phyloP scores from a whole-genome alignment of 257 asterid species.

The Perilla frutescens region DNA sequence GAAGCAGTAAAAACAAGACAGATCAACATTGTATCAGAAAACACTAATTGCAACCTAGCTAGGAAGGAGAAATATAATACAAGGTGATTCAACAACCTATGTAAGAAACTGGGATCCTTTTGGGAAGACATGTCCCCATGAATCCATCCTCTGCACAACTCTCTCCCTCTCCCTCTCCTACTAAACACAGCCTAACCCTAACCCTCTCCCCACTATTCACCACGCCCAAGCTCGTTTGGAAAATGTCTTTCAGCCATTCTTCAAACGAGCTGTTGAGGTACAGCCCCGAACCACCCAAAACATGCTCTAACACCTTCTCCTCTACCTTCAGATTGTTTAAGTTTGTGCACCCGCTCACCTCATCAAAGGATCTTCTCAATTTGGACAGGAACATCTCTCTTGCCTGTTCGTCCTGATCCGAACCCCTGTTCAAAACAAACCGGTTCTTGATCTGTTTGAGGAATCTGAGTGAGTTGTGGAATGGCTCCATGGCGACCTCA shows the following conservation, averaged over 20 bases:
- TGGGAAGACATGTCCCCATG: slow-evolving; percentile 79
- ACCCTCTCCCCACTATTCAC: slow-evolving; percentile 37
- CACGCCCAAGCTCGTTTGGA: slow-evolving; percentile 48
- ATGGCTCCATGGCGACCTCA: slow-evolving; percentile 31
- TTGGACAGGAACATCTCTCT: slow-evolving; percentile 51
- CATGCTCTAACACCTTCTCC: slow-evolving; percentile 51
- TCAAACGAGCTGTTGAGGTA: slow-evolving; percentile 59
- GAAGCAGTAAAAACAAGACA: slow-evolving; percentile 37
- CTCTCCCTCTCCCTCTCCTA: slow-evolving; percentile 41
- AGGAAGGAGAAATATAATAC: slow-evolving; percentile 46
- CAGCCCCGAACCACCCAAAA: slow-evolving; percentile 49
- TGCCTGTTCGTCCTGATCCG: slow-evolving; percentile 43
- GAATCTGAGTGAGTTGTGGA: slow-evolving; percentile 40
- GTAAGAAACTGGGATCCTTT: slow-evolving; percentile 57
- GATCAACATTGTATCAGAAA: slow-evolving; percentile 42
- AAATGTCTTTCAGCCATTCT: slow-evolving; percentile 68
- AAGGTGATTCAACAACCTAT: slow-evolving; percentile 51
- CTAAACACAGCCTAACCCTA: slow-evolving; percentile 64
- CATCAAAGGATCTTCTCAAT: slow-evolving; percentile 41
- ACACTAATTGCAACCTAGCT: slow-evolving; percentile 42
- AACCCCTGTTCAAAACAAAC: slow-evolving; percentile 42
- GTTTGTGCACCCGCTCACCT: slow-evolving; percentile 31
- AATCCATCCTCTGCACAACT: slow-evolving; percentile 53
- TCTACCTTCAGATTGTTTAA: slow-evolving; percentile 45
- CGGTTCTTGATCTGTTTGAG: slow-evolving; percentile 53